Base-by-base conservation (phyloP, 495 filamentous ascomycete genomes). In the Aspergillus funiculosus region DNA sequence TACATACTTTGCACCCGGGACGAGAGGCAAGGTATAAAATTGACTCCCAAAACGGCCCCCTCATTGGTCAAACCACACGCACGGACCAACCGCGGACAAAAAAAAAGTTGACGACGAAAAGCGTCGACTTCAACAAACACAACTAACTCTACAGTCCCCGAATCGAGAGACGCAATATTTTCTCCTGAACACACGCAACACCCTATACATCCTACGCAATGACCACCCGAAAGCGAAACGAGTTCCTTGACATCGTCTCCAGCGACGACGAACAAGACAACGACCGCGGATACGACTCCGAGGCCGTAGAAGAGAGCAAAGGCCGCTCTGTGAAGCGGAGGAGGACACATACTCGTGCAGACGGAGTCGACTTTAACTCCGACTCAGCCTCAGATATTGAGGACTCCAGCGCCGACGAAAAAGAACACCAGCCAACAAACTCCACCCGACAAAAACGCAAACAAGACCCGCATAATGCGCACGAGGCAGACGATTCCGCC, bases 221-320 rank as follows among this genome's bases (percentile, higher is more conserved):
- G 85, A 50, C 80, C 3, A 66, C 74, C n/a, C 77, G 80, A 50
- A 87, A 83, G 39, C 72, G 75, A 40, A 89, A 89, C 64, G 76
- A 87, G 28, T 90, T 82, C 52, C 75, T 94, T 14, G 87, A 89
- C 39, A 75, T 74, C 6, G 77, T 71, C 11, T 52, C 53, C 4
- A 85, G 82, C 58, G 87, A 90, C 27, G 79, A 85, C 2, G 78
- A 83, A n/a, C n/a, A n/a, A 36, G 74, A 72, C 25, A 63, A 58
- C 35, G 69, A 76, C 34, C 61, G 71, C 32, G 81, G 77, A 32
- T 87, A 85, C 51, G 76, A 88, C 52, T 90, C 85, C 2, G 86
- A 87, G 40, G 73, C 60, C 21, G 68, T 84, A 30, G 66, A 87
- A 31, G 75, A 77, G 48, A 67, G 46, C 39, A 86, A 86, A 66